A percentile compares a stretch with the other conserved stretches of the same genome.
Evolutionary conservation across 345 rosid species (phyloP).

Genomic region (Citrus unshiu): DNA sequence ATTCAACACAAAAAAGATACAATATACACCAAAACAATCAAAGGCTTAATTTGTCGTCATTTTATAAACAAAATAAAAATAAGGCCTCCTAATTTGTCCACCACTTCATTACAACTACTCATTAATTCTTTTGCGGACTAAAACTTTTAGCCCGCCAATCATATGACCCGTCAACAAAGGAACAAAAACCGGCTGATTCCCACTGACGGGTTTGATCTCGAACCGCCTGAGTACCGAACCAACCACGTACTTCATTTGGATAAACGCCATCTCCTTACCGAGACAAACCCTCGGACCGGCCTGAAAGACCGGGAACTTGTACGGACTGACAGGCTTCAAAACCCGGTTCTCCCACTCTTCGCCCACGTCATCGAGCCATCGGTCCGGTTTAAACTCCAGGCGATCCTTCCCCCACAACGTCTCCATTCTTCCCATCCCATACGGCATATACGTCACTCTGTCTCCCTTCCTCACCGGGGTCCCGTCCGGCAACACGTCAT

Average conservation of each 20-base stretch:
- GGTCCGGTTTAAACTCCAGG: constrained; percentile 59
- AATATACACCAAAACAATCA: too few relatives aligned
- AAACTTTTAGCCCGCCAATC: constrained; percentile 65
- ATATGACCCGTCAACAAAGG: constrained; percentile 65
- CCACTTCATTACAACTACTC: not conserved
- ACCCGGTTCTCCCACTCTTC: constrained; percentile 3
- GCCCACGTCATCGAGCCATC: constrained; percentile 42
- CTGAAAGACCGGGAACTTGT: constrained; percentile 62
- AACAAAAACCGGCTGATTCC: constrained; percentile 44
- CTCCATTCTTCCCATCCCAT: constrained; percentile 83
- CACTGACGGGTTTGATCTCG: constrained; percentile 31
- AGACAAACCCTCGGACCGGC: constrained; percentile 77
- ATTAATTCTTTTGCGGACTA: constrained; percentile 32
- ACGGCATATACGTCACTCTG: constrained; percentile 54
- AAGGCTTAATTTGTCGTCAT: too few relatives aligned
- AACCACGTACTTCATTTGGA: constrained; percentile 71
- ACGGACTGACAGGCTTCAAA: constrained; percentile 43
- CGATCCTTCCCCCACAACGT: constrained; percentile 65
- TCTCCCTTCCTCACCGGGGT: constrained; percentile 47
- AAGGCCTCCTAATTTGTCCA: too few relatives aligned
- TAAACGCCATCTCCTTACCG: constrained; percentile 73
- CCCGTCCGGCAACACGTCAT: constrained; percentile 67
- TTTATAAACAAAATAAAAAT: too few relatives aligned
- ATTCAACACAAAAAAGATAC: too few relatives aligned
- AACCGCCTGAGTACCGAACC: constrained; percentile 43